Conservation (phyloP, 441 rosid genomes). For the Macaranga tanarius region DNA sequence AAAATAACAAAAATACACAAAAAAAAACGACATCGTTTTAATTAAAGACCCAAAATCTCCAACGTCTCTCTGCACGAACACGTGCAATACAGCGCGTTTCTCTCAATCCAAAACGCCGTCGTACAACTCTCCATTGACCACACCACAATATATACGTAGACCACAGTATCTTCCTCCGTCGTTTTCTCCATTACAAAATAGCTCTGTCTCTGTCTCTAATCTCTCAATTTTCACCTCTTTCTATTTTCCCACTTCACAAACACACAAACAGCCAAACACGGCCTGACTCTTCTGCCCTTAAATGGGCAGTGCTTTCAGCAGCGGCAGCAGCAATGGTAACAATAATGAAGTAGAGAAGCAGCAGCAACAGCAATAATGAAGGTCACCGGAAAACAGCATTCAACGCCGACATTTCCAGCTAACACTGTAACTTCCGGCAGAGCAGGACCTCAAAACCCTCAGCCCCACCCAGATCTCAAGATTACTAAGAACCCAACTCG, state of each 20-base stretch:
- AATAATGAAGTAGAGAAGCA: too few relatives aligned
- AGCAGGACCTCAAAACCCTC: constrained; percentile 24
- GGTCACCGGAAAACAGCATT: constrained; percentile 21
- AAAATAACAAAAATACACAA: too few relatives aligned
- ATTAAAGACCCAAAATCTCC: neutral
- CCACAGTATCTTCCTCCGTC: neutral
- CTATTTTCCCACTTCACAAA: neutral
- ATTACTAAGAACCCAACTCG: constrained; percentile 30
- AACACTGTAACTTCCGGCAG: constrained; percentile 7
- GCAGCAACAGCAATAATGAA: constrained; percentile 18
- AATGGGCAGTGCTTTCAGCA: too few relatives aligned
- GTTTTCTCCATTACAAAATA: too few relatives aligned
- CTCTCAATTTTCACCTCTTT: neutral
- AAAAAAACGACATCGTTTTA: neutral
- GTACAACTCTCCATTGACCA: neutral
- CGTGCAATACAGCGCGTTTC: constrained; percentile 7
- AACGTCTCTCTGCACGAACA: constrained; percentile 12
- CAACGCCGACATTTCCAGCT: constrained; percentile 38
- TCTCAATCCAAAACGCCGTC: neutral
- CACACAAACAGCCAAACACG: neutral
- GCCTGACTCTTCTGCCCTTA: too few relatives aligned
- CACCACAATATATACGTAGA: neutral
- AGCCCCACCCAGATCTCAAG: constrained; percentile 38
- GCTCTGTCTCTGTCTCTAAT: neutral
- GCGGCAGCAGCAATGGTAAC: neutral